Percentiles rank a stretch among this genome's conserved stretches.
Evolutionary conservation across 306 rosid species (phyloP).

Genomic region (Medicago arabica): DNA sequence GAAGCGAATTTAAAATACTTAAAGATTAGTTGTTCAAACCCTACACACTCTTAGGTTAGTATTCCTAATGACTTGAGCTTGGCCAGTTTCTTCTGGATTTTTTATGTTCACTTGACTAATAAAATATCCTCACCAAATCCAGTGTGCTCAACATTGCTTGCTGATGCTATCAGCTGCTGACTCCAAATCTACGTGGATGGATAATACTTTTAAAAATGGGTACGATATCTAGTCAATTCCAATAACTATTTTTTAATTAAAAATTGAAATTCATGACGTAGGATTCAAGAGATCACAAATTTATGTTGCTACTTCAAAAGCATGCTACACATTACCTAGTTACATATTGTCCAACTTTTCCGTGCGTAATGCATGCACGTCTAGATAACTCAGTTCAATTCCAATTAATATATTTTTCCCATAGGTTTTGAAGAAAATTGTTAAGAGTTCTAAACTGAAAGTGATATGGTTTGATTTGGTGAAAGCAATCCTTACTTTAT

Average conservation of each 20-base stretch:
- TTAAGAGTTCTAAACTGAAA: no score
- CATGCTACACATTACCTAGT: conserved; percentile 11
- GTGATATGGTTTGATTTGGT: no score
- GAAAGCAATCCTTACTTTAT: no score
- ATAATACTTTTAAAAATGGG: neutral
- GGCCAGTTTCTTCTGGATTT: no score
- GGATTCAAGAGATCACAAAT: conserved; percentile 2
- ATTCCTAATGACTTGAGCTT: no score
- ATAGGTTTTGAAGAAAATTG: no score
- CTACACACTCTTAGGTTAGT: no score
- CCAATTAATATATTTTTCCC: no score
- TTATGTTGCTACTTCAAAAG: conserved; percentile 12
- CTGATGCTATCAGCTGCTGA: neutral
- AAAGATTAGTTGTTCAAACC: no score
- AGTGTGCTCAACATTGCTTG: neutral
- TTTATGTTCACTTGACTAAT: neutral
- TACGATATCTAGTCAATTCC: neutral
- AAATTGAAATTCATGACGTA: neutral
- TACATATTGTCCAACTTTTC: conserved; percentile 13
- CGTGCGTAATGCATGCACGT: conserved; percentile 13
- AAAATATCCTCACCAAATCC: neutral
- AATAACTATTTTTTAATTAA: neutral
- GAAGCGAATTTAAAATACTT: no score
- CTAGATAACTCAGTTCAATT: conserved; percentile 2
- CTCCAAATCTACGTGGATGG: conserved; percentile 8